Percentiles rank a stretch among this genome's conserved stretches.
Evolutionary conservation across 805 yeast genomes (phyloP).

Genomic region (Blastobotrys americana): DNA sequence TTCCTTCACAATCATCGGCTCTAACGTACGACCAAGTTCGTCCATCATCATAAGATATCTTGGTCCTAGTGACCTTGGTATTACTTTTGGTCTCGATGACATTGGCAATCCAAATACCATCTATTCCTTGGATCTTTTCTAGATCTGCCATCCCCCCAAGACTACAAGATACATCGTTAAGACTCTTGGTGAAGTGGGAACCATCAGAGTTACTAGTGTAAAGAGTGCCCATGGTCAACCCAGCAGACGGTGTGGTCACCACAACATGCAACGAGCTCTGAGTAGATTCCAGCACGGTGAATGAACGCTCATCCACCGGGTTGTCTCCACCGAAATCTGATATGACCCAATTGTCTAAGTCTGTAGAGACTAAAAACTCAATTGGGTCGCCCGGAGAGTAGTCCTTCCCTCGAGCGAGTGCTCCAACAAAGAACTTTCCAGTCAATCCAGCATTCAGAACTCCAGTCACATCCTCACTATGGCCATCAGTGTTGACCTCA

Average conservation of each 20-base stretch:
- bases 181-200: constrained; percentile 39
- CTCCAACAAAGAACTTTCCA: constrained; percentile 32
- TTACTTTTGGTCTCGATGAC: constrained; percentile 16
- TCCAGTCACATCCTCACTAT: constrained; percentile 27
- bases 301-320: constrained; percentile 20
- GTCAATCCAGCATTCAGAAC: constrained; percentile 32
- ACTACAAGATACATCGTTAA: constrained; percentile 29
- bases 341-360: constrained; percentile 31
- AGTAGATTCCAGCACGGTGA: constrained; percentile 34
- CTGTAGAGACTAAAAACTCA: constrained; percentile 31
- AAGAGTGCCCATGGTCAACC: constrained; percentile 25
- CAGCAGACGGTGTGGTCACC: constrained; percentile 9
- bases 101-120: constrained; percentile 57
- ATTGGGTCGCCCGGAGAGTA: constrained; percentile 15
- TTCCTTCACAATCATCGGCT: constrained; percentile 24
- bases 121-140: constrained; percentile 44
- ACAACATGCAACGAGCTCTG: constrained; percentile 37
- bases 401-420: constrained; percentile 26
- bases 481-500: constrained; percentile 29
- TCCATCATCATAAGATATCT: constrained; percentile 37
- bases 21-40: constrained; percentile 29
- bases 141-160: constrained; percentile 35
- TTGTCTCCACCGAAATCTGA: constrained; percentile 23
- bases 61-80: constrained; percentile 26
- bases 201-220: constrained; percentile 46